Percentiles rank a stretch among this genome's conserved stretches.
Conservation (phyloP, 148 eudicot species). For the Camellia sinensis region DNA sequence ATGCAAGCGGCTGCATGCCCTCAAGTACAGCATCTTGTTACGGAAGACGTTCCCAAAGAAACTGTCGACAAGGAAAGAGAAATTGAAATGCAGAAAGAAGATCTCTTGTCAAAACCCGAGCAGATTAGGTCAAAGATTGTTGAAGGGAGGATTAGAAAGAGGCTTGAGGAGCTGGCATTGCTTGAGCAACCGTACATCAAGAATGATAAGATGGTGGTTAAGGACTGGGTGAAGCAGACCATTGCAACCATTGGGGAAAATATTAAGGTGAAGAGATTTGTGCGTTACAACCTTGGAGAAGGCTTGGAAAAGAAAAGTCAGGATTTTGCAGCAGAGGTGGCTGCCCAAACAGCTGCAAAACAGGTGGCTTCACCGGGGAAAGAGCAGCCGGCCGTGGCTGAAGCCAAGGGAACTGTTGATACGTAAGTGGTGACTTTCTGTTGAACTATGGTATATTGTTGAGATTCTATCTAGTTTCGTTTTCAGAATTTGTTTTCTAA, state of each 20-base stretch:
- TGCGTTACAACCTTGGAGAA: constrained; percentile 81
- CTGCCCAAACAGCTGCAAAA: constrained; percentile 90
- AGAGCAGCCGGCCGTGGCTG: constrained; percentile 54
- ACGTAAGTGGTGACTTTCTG: constrained; percentile 44
- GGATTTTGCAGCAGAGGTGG: constrained; percentile 99
- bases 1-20: constrained; percentile 99
- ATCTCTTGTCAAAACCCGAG: constrained; percentile 84
- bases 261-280: constrained; percentile 80
- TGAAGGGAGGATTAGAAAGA: constrained; percentile 86
- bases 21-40: constrained; percentile 67
- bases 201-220: constrained; percentile 79
- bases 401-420: constrained; percentile 47
- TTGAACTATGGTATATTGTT: background rate
- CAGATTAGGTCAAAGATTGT: constrained; percentile 80
- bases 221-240: constrained; percentile 90
- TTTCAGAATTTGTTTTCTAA: no score
- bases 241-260: constrained; percentile 92
- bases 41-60: constrained; percentile 85
- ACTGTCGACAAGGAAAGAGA: constrained; percentile 68
- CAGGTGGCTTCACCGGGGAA: constrained; percentile 39
- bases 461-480: background rate
- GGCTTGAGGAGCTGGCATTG: constrained; percentile 86
- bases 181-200: constrained; percentile 95
- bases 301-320: constrained; percentile 86
- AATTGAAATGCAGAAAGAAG: constrained; percentile 95